A percentile compares a stretch with the other conserved stretches of the same genome.
Evolutionary conservation across 352 stramenopile genomes (phyloP).

Genomic region (Globisporangium barbulae): DNA sequence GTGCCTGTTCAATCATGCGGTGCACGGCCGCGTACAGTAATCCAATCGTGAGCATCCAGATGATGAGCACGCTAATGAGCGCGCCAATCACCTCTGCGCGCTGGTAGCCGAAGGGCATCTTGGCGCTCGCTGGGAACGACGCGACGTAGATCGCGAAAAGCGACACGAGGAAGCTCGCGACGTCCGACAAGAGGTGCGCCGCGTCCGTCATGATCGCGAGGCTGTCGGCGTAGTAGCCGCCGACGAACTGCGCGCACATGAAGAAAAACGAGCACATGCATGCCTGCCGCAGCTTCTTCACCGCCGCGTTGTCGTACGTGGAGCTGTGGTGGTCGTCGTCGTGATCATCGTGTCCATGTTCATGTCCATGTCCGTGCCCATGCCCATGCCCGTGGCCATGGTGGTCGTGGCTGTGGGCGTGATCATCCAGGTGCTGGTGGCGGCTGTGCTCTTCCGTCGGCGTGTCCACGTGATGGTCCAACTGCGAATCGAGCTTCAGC

Average conservation of each 20-base stretch:
- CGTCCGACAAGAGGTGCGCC: constrained; percentile 76
- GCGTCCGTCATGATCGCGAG: constrained; percentile 95
- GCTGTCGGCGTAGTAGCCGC: constrained; percentile 91
- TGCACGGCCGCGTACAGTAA: constrained; percentile 91
- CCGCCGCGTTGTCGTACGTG: constrained; percentile 33
- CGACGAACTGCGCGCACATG: constrained; percentile 94
- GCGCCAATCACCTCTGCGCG: constrained; percentile 96
- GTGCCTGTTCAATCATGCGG: constrained; percentile 61
- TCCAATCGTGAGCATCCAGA: constrained; percentile 92
- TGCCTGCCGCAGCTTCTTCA: constrained; percentile 69
- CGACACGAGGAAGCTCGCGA: constrained; percentile 76
- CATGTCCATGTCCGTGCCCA: constrained; percentile 28
- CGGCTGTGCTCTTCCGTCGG: constrained; percentile 26
- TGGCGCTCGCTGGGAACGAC: constrained; percentile 44
- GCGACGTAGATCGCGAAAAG: constrained; percentile 80
- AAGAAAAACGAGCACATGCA: constrained; percentile 90
- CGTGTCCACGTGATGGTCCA: constrained; percentile 18
- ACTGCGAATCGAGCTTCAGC: constrained; percentile 17
- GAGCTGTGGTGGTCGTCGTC: constrained; percentile 14
- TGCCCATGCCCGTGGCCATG: constrained; percentile 44
- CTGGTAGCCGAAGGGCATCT: constrained; percentile 95
- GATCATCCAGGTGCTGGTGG: constrained; percentile 9
- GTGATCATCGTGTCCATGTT: constrained; percentile 16
- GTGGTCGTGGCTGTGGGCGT: constrained; percentile 35
- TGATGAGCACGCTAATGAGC: constrained; percentile 91